phyloP scores from a whole-genome alignment of 257 asterid genomes.

The Solanum bulbocastanum region DNA sequence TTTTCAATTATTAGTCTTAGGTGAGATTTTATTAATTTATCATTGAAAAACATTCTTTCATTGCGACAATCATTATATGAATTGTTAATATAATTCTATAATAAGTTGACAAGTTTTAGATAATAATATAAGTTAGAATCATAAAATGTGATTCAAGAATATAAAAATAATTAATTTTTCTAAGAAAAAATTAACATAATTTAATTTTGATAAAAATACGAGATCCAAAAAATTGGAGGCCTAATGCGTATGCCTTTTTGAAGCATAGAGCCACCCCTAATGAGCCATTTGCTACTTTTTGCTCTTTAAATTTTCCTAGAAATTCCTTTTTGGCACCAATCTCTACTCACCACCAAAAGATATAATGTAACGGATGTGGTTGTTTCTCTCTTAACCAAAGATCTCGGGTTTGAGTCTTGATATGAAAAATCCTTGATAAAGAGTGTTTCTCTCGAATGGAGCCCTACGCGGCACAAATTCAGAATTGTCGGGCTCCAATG shows the following conservation, averaged over 20 bases:
- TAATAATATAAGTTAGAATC: background rate
- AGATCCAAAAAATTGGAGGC: background rate
- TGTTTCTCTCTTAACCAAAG: too few species aligned
- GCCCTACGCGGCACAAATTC: too few species aligned
- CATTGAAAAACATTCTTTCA: background rate
- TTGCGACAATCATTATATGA: too few species aligned
- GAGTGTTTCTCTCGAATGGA: rapidly evolving
- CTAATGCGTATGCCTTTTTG: background rate
- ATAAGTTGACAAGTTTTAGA: background rate
- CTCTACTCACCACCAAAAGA: background rate
- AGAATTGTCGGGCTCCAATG: rapidly evolving
- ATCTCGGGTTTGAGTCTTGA: background rate
- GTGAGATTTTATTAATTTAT: too few species aligned
- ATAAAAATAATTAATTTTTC: too few species aligned
- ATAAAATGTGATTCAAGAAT: background rate
- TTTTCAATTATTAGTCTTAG: too few species aligned
- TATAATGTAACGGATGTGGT: too few species aligned
- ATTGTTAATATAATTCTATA: too few species aligned
- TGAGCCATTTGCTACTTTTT: background rate
- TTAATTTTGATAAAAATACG: too few species aligned
- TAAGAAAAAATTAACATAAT: background rate
- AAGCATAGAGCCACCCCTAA: background rate
- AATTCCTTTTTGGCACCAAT: background rate
- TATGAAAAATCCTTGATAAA: too few species aligned
- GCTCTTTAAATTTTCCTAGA: background rate